Evolutionary conservation across 306 rosid species (phyloP).

Genomic region (Cicer cuneatum): DNA sequence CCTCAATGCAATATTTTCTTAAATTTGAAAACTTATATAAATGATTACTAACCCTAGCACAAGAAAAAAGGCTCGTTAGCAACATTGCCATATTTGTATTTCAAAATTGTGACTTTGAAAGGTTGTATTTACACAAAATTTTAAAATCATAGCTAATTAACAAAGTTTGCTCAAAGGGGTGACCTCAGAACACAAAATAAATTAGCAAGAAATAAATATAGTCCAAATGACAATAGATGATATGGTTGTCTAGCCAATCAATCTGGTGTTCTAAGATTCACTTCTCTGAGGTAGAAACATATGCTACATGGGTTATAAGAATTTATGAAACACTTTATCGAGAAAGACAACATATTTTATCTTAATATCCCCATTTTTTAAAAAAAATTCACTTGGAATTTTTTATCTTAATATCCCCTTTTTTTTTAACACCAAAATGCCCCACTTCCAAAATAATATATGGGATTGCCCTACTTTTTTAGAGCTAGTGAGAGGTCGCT

Average conservation of each 20-base stretch:
- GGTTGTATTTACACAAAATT: not conserved
- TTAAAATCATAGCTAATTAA: not conserved
- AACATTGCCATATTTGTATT: not conserved
- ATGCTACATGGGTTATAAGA: not conserved
- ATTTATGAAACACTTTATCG: not conserved
- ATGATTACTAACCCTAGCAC: no score
- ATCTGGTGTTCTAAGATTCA: constrained; percentile 48
- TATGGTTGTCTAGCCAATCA: constrained; percentile 17
- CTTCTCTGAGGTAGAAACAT: constrained; percentile 52
- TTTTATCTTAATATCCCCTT: no score
- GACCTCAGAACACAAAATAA: constrained; percentile 58
- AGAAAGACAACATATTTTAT: not conserved
- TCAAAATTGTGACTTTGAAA: no score
- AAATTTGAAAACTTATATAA: constrained; percentile 11
- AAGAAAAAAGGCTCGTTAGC: not conserved
- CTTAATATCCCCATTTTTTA: no score
- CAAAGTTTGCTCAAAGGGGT: constrained; percentile 52
- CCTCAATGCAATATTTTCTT: constrained; percentile 23
- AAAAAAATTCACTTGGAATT: no score
- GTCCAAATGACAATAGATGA: not conserved
- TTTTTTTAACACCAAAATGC: no score
- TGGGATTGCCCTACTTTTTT: no score
- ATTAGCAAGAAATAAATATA: not conserved
- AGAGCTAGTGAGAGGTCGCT: no score
- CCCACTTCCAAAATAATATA: no score